A percentile compares a stretch with the other conserved stretches of the same genome.
These are phyloP conservation scores for Zancudomyces culisetae DNA, from an alignment of 371 early-diverging fungal species.

Conservation along the genomic window DNA sequence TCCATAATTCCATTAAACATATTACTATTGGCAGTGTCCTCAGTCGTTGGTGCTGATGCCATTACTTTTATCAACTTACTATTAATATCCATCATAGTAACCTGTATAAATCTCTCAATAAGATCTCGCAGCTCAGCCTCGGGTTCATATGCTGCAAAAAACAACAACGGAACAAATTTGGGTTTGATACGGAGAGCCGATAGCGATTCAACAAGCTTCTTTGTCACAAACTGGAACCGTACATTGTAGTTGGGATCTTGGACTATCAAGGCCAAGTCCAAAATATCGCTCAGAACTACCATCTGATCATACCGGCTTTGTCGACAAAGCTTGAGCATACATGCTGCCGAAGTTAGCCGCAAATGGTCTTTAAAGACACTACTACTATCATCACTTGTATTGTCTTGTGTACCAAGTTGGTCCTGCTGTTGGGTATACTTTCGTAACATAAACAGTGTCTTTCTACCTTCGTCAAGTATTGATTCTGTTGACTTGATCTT, in stretches of 20 bases:
- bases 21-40: constrained; percentile 17
- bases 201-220: constrained; percentile 49
- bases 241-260: constrained; percentile 68
- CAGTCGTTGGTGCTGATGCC: constrained; percentile 4
- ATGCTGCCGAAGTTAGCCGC: constrained; percentile 43
- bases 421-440: not conserved
- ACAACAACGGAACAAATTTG: constrained; percentile 46
- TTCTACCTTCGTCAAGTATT: not conserved
- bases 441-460: not conserved
- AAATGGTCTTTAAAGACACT: constrained; percentile 29
- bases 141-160: constrained; percentile 74
- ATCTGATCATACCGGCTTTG: constrained; percentile 28
- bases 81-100: too few species aligned
- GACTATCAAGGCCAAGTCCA: constrained; percentile 30
- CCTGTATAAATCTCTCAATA: constrained; percentile 27
- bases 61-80: constrained; percentile 11
- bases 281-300: constrained; percentile 32
- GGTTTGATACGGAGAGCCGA: constrained; percentile 34
- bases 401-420: not conserved
- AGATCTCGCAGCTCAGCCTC: constrained; percentile 37
- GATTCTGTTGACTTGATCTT: not conserved
- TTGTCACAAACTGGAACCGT: constrained; percentile 44
- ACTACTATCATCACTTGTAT: not conserved
- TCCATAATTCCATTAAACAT: constrained; percentile 28
- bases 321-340: constrained; percentile 44